A percentile compares a stretch with the other conserved stretches of the same genome.
phyloP scores from a whole-genome alignment of 805 yeast species.

The Maudiozyma barnettii region DNA sequence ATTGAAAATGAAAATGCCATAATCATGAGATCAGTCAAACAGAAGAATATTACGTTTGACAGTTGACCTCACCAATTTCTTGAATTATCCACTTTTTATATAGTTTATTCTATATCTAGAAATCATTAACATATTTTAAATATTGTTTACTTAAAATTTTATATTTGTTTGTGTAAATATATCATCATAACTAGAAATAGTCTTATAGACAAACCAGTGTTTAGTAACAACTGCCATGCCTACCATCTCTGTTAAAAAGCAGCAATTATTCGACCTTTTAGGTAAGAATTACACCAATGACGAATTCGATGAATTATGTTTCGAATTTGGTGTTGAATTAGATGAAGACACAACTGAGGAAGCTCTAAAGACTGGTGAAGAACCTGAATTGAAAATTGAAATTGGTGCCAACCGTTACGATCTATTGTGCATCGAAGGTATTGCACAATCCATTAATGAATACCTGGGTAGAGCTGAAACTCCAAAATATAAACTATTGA shows the following conservation, averaged over 20 bases:
- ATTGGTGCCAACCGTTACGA: constrained; percentile 98
- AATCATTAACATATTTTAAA: neutral
- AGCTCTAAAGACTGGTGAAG: constrained; percentile 37
- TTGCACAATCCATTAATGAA: constrained; percentile 88
- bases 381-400: constrained; percentile 93
- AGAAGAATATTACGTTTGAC: too few species aligned
- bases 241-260: constrained; percentile 90
- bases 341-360: constrained; percentile 91
- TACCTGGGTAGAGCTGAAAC: constrained; percentile 61
- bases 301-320: constrained; percentile 94
- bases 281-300: constrained; percentile 67
- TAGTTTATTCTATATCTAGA: neutral
- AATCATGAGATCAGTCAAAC: neutral
- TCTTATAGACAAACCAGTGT: neutral
- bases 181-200: neutral
- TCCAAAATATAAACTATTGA: constrained; percentile 58
- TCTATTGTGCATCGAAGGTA: constrained; percentile 96
- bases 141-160: neutral
- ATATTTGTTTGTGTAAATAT: neutral
- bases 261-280: constrained; percentile 75
- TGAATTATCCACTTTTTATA: too few species aligned
- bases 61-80: too few species aligned
- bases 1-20: neutral
- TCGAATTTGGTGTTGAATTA: constrained; percentile 93
- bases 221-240: constrained; percentile 55